A percentile compares a stretch with the other conserved stretches of the same genome.
Evolutionary conservation across 2,329 filamentous ascomycete species (phyloP).

Genomic region (Fusarium mundagurra): DNA sequence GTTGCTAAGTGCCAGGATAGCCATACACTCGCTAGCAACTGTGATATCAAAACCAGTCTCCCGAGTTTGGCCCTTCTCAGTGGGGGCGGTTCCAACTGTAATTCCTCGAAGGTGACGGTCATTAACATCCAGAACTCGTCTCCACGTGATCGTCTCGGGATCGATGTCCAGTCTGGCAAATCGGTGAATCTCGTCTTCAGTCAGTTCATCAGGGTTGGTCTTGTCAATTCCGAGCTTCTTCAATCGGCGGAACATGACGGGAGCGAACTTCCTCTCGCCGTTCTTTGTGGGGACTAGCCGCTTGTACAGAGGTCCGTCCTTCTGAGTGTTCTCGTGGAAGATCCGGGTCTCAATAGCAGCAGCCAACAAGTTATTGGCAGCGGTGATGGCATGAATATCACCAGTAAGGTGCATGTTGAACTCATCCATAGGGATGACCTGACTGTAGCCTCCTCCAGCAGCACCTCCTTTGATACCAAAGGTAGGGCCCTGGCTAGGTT

Average conservation of each 20-base stretch:
- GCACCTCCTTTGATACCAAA: slow-evolving; percentile 99
- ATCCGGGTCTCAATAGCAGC: slow-evolving; percentile 98
- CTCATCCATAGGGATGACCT: slow-evolving; percentile 99
- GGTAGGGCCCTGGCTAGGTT: slow-evolving; percentile 96
- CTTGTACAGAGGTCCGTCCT: slow-evolving; percentile 86
- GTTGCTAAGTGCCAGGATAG: slow-evolving; percentile 93
- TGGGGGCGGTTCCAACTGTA: slow-evolving; percentile 86
- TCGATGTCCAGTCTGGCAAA: slow-evolving; percentile 98
- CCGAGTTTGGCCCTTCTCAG: slow-evolving; percentile 88
- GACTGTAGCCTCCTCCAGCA: slow-evolving; percentile 96
- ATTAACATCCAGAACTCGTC: slow-evolving; percentile 95
- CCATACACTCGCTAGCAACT: slow-evolving; percentile 98
- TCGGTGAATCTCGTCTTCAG: slow-evolving; percentile 83
- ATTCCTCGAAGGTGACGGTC: slow-evolving; percentile 92
- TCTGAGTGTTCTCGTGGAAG: slow-evolving; percentile 97
- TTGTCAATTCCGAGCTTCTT: slow-evolving; percentile 97
- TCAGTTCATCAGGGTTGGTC: slow-evolving; percentile 90
- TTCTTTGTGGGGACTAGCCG: slow-evolving; percentile 91
- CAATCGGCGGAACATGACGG: slow-evolving; percentile 90
- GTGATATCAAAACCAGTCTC: slow-evolving; percentile 98
- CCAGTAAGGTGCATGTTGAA: slow-evolving; percentile 98
- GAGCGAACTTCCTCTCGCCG: slow-evolving; percentile 85
- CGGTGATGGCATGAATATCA: slow-evolving; percentile 96
- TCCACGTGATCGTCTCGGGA: slow-evolving; percentile 96
- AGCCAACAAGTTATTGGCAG: slow-evolving; percentile 95